These are phyloP conservation scores for Ogataea populi-albae DNA, from an alignment of 805 yeast species.

Conservation along the genomic window DNA sequence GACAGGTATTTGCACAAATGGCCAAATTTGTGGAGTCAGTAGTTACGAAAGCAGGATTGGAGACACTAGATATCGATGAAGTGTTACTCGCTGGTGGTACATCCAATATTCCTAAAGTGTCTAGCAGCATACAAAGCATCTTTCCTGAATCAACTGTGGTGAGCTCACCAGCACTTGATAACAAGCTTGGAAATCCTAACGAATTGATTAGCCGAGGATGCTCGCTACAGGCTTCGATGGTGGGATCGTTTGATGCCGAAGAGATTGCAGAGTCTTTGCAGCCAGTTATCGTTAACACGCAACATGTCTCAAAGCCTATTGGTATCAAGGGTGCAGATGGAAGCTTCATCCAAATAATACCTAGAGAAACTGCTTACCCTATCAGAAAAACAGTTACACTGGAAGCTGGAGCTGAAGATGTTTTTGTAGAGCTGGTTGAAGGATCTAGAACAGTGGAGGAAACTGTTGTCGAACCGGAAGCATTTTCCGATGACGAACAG, in stretches of 20 bases:
- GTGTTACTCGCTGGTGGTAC: slow-evolving; percentile 91
- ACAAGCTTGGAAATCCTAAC: slow-evolving; percentile 81
- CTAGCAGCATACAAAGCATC: slow-evolving; percentile 63
- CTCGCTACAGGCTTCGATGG: slow-evolving; percentile 89
- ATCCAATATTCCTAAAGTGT: slow-evolving; percentile 88
- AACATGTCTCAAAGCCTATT: slow-evolving; percentile 78
- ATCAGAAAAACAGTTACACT: slow-evolving; percentile 72
- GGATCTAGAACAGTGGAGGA: slow-evolving; percentile 83
- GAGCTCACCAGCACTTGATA: slow-evolving; percentile 71
- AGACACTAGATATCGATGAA: slow-evolving; percentile 83
- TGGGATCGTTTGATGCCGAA: slow-evolving; percentile 78
- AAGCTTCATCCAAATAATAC: slow-evolving; percentile 65
- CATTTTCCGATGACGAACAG: slow-evolving; percentile 50
- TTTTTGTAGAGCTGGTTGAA: slow-evolving; percentile 72
- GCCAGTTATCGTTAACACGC: slow-evolving; percentile 83
- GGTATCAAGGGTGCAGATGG: slow-evolving; percentile 79
- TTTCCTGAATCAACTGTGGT: slow-evolving; percentile 81
- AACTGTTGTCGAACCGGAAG: slow-evolving; percentile 70
- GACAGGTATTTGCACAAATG: slow-evolving; percentile 74
- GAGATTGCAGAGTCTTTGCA: slow-evolving; percentile 77
- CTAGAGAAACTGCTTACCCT: slow-evolving; percentile 87
- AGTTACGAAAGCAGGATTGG: slow-evolving; percentile 79
- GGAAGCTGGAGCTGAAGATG: slow-evolving; percentile 59
- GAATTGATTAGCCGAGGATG: slow-evolving; percentile 93
- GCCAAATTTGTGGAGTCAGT: slow-evolving; percentile 69